phyloP scores from a whole-genome alignment of 148 eudicot species.

The Cornus suecica region DNA sequence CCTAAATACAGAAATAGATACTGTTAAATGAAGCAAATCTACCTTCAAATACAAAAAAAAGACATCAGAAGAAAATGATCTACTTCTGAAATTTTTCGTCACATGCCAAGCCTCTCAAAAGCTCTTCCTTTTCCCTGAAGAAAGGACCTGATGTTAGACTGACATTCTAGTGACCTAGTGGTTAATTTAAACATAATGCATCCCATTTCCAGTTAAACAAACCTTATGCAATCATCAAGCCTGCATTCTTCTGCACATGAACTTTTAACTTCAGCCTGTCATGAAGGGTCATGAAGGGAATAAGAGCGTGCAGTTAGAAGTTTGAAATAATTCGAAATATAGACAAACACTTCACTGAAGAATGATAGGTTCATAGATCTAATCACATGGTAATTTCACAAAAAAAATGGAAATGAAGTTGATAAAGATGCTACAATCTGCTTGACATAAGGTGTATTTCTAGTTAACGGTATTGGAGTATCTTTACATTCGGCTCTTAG shows the following conservation, averaged over 20 bases:
- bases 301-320: neutral
- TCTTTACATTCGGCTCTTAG: neutral
- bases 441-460: neutral
- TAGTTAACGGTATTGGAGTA: neutral
- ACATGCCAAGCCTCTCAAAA: slow-evolving; percentile 21
- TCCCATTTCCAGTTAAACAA: neutral
- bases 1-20: slow-evolving; percentile 22
- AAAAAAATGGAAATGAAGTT: neutral
- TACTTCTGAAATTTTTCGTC: slow-evolving; percentile 33
- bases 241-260: slow-evolving; percentile 32
- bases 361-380: neutral
- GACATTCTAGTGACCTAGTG: neutral
- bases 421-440: neutral
- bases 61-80: slow-evolving; percentile 13
- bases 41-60: neutral
- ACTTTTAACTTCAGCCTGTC: slow-evolving; percentile 39
- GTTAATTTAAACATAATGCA: neutral
- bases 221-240: slow-evolving; percentile 51
- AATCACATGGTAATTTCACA: too few species aligned
- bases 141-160: slow-evolving; percentile 14
- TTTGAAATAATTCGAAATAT: neutral
- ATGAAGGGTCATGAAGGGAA: slow-evolving; percentile 21
- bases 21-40: neutral
- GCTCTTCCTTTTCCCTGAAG: slow-evolving; percentile 39
- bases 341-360: neutral